Base-by-base conservation (phyloP, 257 asterid genomes). In the Fraxinus quadrangulata region DNA sequence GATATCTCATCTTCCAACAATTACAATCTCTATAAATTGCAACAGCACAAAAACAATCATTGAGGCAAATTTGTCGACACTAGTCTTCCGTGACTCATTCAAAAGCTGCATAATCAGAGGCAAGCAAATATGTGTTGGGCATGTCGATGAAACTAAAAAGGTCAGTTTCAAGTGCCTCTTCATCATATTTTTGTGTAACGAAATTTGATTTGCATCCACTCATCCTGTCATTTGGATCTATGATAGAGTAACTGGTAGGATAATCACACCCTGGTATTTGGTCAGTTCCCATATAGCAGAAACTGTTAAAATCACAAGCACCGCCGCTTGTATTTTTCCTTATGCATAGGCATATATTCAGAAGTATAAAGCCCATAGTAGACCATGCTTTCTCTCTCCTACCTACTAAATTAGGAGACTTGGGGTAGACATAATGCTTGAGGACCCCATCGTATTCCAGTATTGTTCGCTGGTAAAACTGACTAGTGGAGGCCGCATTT, bases 1-100 rank as follows among this genome's bases (percentile, higher is more conserved):
- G 86, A 6, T 75, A 69, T 77, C 39, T 75, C 79, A 82, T 86
- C 78, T 79, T 84, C 85, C 86, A 82, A 39, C 90, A 86, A 4
- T 65, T 70, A 31, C 56, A 65, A 23, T 1, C 5, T 45, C 68
- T 71, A 51, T 66, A 69, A 72, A 84, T 68, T 5, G 84, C 63
- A 21, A 70, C 86, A 63, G 75, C 74, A 45, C 90, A 86, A 5
- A 86, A 67, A 69, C 86, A 86, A 72, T 86, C 90, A 1, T 70
- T 26, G 79, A 84, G 70, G 73, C 88, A 86, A 68, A 80, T 14
- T 8, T 73, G 61, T 24, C 47, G 80, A 69, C 88, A 86, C 0
- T 23, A 33, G 0, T 74, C 78, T 77, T 79, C 80, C 0, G 7
- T 42, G 12, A 45, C 74, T 45, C 76, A 71, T 0, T 12, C 4